Conservation (phyloP, 495 filamentous ascomycete species). For the Aspergillus biplanus region DNA sequence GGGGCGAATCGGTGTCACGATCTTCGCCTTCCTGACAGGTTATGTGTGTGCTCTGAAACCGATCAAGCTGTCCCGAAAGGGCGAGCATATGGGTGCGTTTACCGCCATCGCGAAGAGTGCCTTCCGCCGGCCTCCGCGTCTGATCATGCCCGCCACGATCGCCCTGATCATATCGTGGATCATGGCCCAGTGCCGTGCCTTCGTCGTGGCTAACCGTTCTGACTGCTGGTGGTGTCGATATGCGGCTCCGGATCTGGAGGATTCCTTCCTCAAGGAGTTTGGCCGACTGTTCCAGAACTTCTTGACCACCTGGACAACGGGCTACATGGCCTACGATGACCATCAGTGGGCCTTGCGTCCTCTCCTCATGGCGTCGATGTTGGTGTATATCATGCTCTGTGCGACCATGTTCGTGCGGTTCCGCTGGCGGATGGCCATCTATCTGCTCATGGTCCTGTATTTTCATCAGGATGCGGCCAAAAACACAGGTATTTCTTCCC, state of each 20-base stretch:
- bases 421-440: conserved; percentile 57
- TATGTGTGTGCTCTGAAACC: conserved; percentile 72
- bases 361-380: conserved; percentile 62
- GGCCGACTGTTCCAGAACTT: conserved; percentile 54
- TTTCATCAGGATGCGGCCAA: conserved; percentile 50
- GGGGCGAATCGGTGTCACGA: conserved; percentile 65
- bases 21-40: conserved; percentile 69
- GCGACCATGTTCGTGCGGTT: conserved; percentile 60
- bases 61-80: conserved; percentile 59
- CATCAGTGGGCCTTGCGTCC: conserved; percentile 71
- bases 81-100: conserved; percentile 56
- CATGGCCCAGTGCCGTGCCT: conserved; percentile 61
- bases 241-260: conserved; percentile 50
- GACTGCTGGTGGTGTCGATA: conserved; percentile 64
- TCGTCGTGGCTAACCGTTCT: conserved; percentile 56
- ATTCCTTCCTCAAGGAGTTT: conserved; percentile 39
- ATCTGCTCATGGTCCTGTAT: conserved; percentile 54
- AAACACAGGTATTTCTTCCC: conserved; percentile 29
- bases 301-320: conserved; percentile 60
- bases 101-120: conserved; percentile 61
- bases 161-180: conserved; percentile 62
- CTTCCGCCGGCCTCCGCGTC: conserved; percentile 64
- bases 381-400: conserved; percentile 60
- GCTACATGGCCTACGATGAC: conserved; percentile 62
- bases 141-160: conserved; percentile 63